phyloP scores from a whole-genome alignment of 495 filamentous ascomycete genomes.

The Neurospora sp. region DNA sequence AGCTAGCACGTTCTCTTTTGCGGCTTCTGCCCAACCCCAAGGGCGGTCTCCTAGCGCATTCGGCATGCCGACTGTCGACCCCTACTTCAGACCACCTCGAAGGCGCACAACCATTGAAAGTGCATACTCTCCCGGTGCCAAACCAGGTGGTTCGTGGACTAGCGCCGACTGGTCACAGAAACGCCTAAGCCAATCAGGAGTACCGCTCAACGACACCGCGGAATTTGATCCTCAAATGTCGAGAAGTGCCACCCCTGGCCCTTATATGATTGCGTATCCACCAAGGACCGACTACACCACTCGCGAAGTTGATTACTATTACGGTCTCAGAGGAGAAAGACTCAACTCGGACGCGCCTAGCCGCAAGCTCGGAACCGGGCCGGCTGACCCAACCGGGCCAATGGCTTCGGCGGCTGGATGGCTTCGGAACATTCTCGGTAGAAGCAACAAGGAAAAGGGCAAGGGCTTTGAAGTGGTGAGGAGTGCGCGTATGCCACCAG shows the following conservation, averaged over 20 bases:
- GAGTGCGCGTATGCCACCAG: constrained; percentile 60
- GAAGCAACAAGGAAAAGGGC: constrained; percentile 76
- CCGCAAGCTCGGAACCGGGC: constrained; percentile 81
- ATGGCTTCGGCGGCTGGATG: constrained; percentile 81
- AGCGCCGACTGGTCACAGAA: constrained; percentile 45
- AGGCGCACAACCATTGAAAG: constrained; percentile 50
- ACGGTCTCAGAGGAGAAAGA: constrained; percentile 82
- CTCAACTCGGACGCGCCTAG: constrained; percentile 68
- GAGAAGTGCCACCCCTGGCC: constrained; percentile 31
- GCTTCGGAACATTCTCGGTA: constrained; percentile 69
- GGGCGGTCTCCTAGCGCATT: constrained; percentile 30
- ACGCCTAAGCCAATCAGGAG: constrained; percentile 25
- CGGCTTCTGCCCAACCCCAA: constrained; percentile 39
- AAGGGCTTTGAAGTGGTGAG: constrained; percentile 96
- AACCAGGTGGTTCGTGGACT: constrained; percentile 33
- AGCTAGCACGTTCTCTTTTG: constrained; percentile 58
- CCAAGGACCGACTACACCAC: constrained; percentile 75
- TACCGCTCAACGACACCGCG: constrained; percentile 17
- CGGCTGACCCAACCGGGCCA: constrained; percentile 87
- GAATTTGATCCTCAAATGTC: constrained; percentile 33
- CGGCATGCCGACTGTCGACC: constrained; percentile 49
- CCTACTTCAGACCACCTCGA: constrained; percentile 79
- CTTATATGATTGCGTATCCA: constrained; percentile 24
- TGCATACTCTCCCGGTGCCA: constrained; percentile 29
- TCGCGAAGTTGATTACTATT: constrained; percentile 91